Evolutionary conservation across 192 early-diverging fungal genomes (phyloP).

Genomic region (Linnemannia elongata): DNA sequence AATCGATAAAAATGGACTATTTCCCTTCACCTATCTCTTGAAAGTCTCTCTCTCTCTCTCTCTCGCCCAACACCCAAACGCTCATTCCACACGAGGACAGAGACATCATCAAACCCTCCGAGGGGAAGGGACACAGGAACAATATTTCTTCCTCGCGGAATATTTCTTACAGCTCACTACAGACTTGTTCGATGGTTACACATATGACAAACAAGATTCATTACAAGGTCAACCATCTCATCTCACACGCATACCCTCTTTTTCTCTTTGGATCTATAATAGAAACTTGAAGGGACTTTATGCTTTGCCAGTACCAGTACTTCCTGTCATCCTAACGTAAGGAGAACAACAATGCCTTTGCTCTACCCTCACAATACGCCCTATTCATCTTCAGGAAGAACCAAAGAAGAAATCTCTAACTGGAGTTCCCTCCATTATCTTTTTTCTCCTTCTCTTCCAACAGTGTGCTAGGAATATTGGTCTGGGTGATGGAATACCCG

Average conservation of each 20-base stretch:
- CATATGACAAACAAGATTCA: slow-evolving; percentile 12
- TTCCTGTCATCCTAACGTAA: slow-evolving; percentile 45
- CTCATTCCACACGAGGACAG: too few relatives aligned
- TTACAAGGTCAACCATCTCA: not conserved
- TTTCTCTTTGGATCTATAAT: not conserved
- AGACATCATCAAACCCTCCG: not conserved
- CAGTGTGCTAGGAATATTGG: slow-evolving; percentile 32
- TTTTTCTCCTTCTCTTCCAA: not conserved
- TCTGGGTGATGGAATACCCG: slow-evolving; percentile 43
- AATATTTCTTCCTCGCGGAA: not conserved
- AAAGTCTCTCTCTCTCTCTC: not conserved
- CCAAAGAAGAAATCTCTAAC: not conserved
- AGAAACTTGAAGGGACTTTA: slow-evolving; percentile 41
- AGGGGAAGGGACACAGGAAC: not conserved
- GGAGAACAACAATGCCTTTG: not conserved
- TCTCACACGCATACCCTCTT: not conserved
- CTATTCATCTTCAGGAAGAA: not conserved
- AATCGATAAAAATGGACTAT: not conserved
- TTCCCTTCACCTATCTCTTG: not conserved
- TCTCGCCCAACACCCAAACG: not conserved
- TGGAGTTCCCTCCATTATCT: not conserved
- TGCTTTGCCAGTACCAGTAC: slow-evolving; percentile 23
- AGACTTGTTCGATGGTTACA: slow-evolving; percentile 15
- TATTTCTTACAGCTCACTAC: not conserved
- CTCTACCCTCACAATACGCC: not conserved